Evolutionary conservation across 352 stramenopile genomes (phyloP).

Genomic region (Pythium dissotocum): DNA sequence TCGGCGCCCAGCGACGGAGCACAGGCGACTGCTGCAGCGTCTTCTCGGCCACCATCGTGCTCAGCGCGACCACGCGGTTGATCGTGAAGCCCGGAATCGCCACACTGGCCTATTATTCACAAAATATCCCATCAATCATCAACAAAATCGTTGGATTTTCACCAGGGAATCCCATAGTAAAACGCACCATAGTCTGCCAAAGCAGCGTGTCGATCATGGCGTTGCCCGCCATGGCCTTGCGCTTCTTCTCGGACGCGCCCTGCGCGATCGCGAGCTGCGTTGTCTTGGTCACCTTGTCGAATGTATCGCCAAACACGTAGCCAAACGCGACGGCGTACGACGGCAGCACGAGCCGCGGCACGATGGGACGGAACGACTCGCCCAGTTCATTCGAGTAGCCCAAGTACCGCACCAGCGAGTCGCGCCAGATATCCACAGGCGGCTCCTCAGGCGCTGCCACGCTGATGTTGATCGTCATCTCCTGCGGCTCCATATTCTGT

Average conservation of each 20-base stretch:
- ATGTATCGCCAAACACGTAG: conserved; percentile 85
- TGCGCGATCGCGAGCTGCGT: conserved; percentile 32
- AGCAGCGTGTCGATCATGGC: conserved; percentile 70
- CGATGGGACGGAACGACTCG: conserved; percentile 84
- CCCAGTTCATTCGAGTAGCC: conserved; percentile 90
- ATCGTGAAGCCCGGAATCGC: conserved; percentile 85
- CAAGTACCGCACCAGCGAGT: conserved; percentile 86
- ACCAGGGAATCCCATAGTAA: no score
- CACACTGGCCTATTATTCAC: conserved; percentile 56
- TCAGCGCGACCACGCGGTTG: conserved; percentile 71
- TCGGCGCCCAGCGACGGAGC: conserved; percentile 61
- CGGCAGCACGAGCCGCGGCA: conserved; percentile 60
- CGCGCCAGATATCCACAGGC: conserved; percentile 69
- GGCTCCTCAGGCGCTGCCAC: neutral
- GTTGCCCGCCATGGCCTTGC: conserved; percentile 35
- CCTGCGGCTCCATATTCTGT: conserved; percentile 9
- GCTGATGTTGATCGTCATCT: conserved; percentile 1
- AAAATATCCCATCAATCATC: no score
- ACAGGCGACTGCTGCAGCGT: conserved; percentile 44
- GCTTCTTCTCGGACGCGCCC: conserved; percentile 31
- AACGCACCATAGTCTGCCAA: conserved; percentile 72
- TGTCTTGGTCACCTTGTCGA: conserved; percentile 68
- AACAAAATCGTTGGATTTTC: no score
- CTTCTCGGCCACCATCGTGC: conserved; percentile 35
- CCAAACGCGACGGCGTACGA: conserved; percentile 84